These are phyloP conservation scores for Phallus indusiatus DNA, from an alignment of 768 basidiomycete species.

Conservation along the genomic window DNA sequence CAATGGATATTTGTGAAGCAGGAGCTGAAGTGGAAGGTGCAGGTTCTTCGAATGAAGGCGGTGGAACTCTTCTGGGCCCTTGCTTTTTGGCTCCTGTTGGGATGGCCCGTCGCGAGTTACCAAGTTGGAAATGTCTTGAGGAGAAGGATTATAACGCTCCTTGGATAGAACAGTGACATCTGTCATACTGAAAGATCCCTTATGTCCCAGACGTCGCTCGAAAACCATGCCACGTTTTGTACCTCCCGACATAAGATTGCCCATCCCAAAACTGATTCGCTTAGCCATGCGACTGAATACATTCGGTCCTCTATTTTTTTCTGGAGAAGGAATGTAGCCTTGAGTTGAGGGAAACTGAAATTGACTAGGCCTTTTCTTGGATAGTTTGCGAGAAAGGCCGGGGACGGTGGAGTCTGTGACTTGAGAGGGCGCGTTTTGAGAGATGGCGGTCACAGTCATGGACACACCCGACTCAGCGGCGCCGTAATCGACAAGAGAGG, in stretches of 20 bases:
- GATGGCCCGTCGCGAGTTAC: constrained; percentile 15
- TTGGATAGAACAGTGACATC: not conserved
- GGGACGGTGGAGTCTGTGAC: not conserved
- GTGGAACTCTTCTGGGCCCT: constrained; percentile 26
- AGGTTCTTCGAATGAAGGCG: constrained; percentile 25
- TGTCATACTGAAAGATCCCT: not conserved
- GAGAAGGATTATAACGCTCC: not conserved
- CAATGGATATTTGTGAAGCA: not conserved
- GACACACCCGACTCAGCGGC: constrained; percentile 19
- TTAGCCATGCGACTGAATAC: constrained; percentile 56
- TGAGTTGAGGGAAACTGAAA: not conserved
- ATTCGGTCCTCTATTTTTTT: constrained; percentile 56
- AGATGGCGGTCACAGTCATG: constrained; percentile 19
- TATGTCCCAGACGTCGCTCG: constrained; percentile 5
- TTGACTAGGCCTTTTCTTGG: not conserved
- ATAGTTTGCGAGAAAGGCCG: constrained; percentile 2
- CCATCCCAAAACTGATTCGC: constrained; percentile 52
- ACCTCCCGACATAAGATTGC: constrained; percentile 27
- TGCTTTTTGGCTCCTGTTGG: constrained; percentile 11
- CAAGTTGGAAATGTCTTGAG: not conserved
- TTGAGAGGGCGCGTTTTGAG: constrained; percentile 12
- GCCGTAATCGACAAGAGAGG: constrained; percentile 15
- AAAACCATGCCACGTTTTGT: constrained; percentile 16
- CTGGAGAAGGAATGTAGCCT: not conserved
- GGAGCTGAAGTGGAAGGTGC: not conserved